phyloP scores from a whole-genome alignment of 208 protist species.

The Porcisia hertigi region DNA sequence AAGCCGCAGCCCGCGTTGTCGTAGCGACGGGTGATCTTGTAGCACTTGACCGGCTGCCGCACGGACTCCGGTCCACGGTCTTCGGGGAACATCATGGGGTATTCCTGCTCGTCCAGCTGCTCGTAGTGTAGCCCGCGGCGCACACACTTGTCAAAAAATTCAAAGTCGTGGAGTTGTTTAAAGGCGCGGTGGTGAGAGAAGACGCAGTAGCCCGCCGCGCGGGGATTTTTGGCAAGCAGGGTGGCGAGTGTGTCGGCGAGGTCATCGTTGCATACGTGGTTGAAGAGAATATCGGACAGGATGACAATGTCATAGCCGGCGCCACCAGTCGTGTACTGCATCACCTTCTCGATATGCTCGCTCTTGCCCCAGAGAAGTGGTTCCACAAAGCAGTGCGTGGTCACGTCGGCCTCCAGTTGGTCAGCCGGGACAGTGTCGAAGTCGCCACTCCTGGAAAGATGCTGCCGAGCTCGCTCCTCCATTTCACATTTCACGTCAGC shows the following conservation, averaged over 20 bases:
- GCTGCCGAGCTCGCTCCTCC: slow-evolving; percentile 8
- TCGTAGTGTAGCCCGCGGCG: slow-evolving; percentile 67
- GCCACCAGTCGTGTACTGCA: slow-evolving; percentile 54
- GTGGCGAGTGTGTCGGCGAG: slow-evolving; percentile 67
- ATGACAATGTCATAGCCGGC: slow-evolving; percentile 81
- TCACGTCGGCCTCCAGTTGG: slow-evolving; percentile 9
- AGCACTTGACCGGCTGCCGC: slow-evolving; percentile 81
- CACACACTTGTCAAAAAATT: slow-evolving; percentile 90
- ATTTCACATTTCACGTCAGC: slow-evolving; percentile 40
- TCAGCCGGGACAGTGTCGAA: slow-evolving; percentile 7
- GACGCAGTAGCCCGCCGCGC: slow-evolving; percentile 83
- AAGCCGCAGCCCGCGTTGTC: slow-evolving; percentile 55
- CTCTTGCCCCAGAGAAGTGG: slow-evolving; percentile 85
- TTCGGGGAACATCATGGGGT: slow-evolving; percentile 90
- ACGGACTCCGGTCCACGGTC: slow-evolving; percentile 79
- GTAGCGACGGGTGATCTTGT: slow-evolving; percentile 64
- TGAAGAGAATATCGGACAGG: slow-evolving; percentile 92
- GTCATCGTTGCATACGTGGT: slow-evolving; percentile 90
- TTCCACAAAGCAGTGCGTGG: slow-evolving; percentile 52
- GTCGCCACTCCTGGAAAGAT: slow-evolving; percentile 7
- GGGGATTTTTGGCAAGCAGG: slow-evolving; percentile 39
- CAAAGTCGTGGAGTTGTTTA: slow-evolving; percentile 81
- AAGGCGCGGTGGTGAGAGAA: slow-evolving; percentile 90
- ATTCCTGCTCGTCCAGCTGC: slow-evolving; percentile 80
- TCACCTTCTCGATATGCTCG: slow-evolving; percentile 64